Evolutionary conservation across 2,329 filamentous ascomycete species (phyloP), one percentile per base, ranked within the genome.

Genomic region (Ascochyta fabae): DNA sequence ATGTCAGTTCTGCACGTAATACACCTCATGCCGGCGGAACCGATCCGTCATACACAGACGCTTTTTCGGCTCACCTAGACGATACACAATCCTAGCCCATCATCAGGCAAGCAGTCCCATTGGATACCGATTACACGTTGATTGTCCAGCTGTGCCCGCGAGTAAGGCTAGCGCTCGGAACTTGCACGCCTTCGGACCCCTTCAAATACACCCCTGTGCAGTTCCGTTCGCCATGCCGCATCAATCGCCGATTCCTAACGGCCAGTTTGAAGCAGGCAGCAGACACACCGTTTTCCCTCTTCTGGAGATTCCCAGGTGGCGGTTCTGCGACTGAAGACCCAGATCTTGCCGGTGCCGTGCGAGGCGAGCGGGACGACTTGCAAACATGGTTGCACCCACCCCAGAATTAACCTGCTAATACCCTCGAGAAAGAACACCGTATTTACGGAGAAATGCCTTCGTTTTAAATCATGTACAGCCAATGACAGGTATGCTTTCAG

Each of bases 211-310:
- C 44, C 53, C 47, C 33, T 51, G 53, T 41, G 53, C 33, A 43
- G 33, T 38, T 56, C 46, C 42, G 23, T 47, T 48, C 36, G 53
- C 48, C 47, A 47, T 48, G 47, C 45, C 38, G 48, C 5, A 36
- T 42, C 47, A 38, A 56, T 56, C 53, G 47, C 43, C 53, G 53
- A 56, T 56, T 24, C 24, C 12, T 36, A 43, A 45, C 31, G 22
- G 38, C 38, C 47, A 47, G 31, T 56, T 31, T 19, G 38, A 41
- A 43, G 38, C 33, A 27, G 31, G 38, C 22, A 29, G 36, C 42
- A 5, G 31, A 41, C 6, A 26, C n/a, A 19, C 4, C 9, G 15
- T 19, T 41, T 50, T 26, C 22, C n/a, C 3, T 36, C n/a, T 6
- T 26, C 15, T 31, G 27, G 22, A 23, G 6, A 22, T 34, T 22